Base-by-base conservation (phyloP, 106 monocot species). In the Acanthochlamys bracteata region DNA sequence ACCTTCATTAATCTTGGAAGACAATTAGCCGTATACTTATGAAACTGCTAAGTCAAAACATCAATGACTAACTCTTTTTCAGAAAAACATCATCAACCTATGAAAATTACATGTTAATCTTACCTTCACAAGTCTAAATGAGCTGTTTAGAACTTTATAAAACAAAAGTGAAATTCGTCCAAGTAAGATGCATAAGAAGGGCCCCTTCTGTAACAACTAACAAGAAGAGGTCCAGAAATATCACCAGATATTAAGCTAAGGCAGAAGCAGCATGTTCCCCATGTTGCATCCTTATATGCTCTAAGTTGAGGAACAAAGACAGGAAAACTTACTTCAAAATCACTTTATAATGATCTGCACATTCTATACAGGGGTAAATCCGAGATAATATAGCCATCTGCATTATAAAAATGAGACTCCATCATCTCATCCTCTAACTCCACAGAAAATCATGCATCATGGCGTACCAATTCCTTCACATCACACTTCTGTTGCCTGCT, bases 281-380 rank as follows among this genome's bases (percentile, higher is more conserved):
- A 15, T 51, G 2, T 51, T 51, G 51, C n/a, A 19, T 2, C 17
- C 11, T 46, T n/a, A n/a, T n/a, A n/a, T n/a, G n/a, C n/a, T n/a
- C n/a, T 8, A 14, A 14, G 45, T 46, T 8, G 45, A 46, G 45
- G 45, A 54, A 11, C 7, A n/a, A 19, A 54, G n/a, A 4, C 53
- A 54, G 16, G 2, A 20, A 20, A 55, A 55, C 95, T 90, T 79
- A 87, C 95, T 83, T 86, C 61, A 90, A 62, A 24, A 96, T 71
- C 41, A 88, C 90, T 70, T 90, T 96, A 55, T 87, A 90, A 85
- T 96, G 86, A 73, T 83, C 78, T 7, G 83, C 70, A 76, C 95
- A 96, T 69, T 96, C 87, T 78, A 80, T 87, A 55, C 95, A 96
- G 42, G 95, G 95, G 47, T 96, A 96, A 60, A 96, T 64, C 61